phyloP scores from a whole-genome alignment of 768 basidiomycete species.

The Hortiboletus flavorubellus region DNA sequence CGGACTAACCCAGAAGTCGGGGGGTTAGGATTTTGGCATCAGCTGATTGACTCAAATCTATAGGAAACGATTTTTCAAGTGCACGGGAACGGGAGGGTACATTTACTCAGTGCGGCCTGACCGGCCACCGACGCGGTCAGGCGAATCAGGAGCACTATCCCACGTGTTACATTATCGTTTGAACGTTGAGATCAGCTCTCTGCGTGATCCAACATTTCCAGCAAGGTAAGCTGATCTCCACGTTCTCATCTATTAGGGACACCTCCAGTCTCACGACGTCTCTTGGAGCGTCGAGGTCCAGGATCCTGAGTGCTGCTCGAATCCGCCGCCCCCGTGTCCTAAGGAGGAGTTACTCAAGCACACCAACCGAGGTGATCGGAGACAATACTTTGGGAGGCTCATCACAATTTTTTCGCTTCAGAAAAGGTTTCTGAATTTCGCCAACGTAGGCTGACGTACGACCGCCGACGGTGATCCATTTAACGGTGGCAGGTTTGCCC shows the following conservation, averaged over 20 bases:
- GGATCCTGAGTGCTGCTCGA: neutral
- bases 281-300: slow-evolving; percentile 5
- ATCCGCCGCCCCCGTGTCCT: neutral
- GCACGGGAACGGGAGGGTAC: too few species aligned
- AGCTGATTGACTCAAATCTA: too few species aligned
- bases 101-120: too few species aligned
- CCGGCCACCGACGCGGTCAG: too few species aligned
- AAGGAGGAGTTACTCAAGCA: neutral
- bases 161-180: too few species aligned
- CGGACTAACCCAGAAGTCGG: too few species aligned
- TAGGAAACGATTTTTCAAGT: too few species aligned
- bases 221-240: neutral
- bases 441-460: slow-evolving; percentile 70
- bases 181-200: neutral
- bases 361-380: neutral
- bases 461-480: slow-evolving; percentile 73
- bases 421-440: slow-evolving; percentile 51
- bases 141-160: too few species aligned
- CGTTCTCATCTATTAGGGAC: neutral
- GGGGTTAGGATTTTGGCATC: too few species aligned
- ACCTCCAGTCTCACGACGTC: slow-evolving; percentile 1
- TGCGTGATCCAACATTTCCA: neutral
- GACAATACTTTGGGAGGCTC: neutral
- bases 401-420: neutral
- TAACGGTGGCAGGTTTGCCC: slow-evolving; percentile 67